Percentiles rank a stretch among this genome's conserved stretches.
These are phyloP conservation scores for Daldinia bambusicola DNA, from an alignment of 495 filamentous ascomycete species.

Conservation along the genomic window DNA sequence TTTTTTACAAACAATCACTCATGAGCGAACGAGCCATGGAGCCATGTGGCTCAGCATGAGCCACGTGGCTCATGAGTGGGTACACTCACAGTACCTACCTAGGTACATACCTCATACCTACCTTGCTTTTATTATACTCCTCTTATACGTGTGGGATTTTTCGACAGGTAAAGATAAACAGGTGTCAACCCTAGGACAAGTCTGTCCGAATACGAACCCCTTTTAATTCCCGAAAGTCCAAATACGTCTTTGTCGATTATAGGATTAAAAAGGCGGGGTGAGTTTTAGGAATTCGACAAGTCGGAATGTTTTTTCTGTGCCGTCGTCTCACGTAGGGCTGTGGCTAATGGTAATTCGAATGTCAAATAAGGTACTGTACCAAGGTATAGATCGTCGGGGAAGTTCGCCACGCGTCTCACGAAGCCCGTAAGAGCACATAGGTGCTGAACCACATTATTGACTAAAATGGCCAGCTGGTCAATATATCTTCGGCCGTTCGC, in stretches of 20 bases:
- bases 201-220: no score
- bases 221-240: no score
- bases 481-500: not conserved
- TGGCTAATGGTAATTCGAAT: not conserved
- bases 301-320: not conserved
- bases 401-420: not conserved
- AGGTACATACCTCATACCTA: no score
- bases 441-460: not conserved
- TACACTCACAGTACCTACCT: no score
- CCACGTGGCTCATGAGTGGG: no score
- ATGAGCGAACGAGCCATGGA: no score
- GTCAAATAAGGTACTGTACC: not conserved
- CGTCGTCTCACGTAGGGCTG: not conserved
- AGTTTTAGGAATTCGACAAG: not conserved
- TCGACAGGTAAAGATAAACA: no score
- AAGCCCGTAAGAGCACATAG: not conserved
- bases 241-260: no score
- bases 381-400: not conserved
- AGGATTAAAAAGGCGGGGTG: no score
- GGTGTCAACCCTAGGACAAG: not conserved
- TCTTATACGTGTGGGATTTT: not conserved
- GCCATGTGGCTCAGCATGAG: no score
- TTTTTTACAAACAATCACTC: no score
- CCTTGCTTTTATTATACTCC: no score
- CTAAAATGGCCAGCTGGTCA: not conserved